phyloP scores from a whole-genome alignment of 2,329 filamentous ascomycete genomes.

The Zasmidium citrigriseum region DNA sequence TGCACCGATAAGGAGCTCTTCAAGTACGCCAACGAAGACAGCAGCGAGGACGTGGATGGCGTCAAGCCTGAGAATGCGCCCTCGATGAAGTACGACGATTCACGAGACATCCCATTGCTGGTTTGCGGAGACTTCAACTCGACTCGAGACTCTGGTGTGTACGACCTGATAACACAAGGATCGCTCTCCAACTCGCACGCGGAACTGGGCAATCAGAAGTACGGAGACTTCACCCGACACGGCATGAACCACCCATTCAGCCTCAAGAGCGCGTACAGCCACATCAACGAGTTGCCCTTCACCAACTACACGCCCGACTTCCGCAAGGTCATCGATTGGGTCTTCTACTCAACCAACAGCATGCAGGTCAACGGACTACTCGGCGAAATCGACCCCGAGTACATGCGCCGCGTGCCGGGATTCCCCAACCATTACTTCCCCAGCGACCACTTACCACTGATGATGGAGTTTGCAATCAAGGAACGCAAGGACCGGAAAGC shows the following conservation, averaged over 20 bases:
- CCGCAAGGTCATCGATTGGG: constrained; percentile 89
- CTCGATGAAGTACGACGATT: constrained; percentile 82
- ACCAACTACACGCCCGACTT: constrained; percentile 98
- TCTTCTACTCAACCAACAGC: constrained; percentile 94
- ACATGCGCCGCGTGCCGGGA: constrained; percentile 82
- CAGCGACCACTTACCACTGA: constrained; percentile 85
- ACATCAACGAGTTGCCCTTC: constrained; percentile 83
- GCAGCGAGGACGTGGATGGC: constrained; percentile 50
- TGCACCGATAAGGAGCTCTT: constrained; percentile 72
- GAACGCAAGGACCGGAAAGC: constrained; percentile 67
- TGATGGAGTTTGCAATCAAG: constrained; percentile 89
- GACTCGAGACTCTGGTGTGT: constrained; percentile 80
- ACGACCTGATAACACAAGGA: constrained; percentile 83
- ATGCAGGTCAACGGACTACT: constrained; percentile 81
- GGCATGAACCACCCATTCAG: constrained; percentile 95
- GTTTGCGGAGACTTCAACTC: constrained; percentile 98
- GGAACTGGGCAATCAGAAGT: constrained; percentile 78
- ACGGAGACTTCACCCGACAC: constrained; percentile 88
- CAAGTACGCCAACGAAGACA: constrained; percentile 50
- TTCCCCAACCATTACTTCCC: constrained; percentile 96
- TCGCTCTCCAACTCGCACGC: constrained; percentile 74
- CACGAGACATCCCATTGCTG: constrained; percentile 84
- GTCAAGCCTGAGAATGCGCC: constrained; percentile 65
- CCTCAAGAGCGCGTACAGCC: constrained; percentile 83
- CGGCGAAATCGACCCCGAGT: constrained; percentile 81